Evolutionary conservation across 371 early-diverging fungal genomes (phyloP).

Genomic region (Syncephalis plumigaleata): DNA sequence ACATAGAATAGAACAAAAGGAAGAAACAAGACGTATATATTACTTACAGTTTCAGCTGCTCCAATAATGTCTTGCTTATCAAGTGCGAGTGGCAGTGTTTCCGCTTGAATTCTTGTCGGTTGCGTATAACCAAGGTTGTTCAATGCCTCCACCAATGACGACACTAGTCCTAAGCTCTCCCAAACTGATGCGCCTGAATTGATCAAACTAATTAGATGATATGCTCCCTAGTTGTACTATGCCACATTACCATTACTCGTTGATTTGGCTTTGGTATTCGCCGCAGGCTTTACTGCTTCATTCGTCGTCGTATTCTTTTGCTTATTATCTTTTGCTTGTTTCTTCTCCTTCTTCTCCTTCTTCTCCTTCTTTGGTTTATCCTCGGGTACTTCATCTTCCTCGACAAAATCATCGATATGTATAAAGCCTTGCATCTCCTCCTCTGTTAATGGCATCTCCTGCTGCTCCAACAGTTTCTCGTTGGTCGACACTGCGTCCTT

Average conservation of each 20-base stretch:
- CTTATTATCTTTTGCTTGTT: constrained; percentile 6
- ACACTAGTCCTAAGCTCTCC: constrained; percentile 24
- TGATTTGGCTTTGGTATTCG: no score
- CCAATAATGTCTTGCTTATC: constrained; percentile 84
- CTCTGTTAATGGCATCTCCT: constrained; percentile 21
- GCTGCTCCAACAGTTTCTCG: no score
- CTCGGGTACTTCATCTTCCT: constrained; percentile 10
- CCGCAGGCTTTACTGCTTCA: no score
- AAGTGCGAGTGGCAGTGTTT: constrained; percentile 56
- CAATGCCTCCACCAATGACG: constrained; percentile 41
- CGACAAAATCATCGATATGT: constrained; percentile 38
- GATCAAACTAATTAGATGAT: no score
- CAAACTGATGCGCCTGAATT: constrained; percentile 20
- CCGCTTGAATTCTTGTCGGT: constrained; percentile 92
- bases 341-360: no score
- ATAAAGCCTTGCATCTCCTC: constrained; percentile 25
- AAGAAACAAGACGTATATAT: not conserved
- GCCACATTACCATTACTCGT: no score
- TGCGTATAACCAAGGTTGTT: constrained; percentile 42
- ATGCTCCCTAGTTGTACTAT: no score
- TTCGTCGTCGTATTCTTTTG: no score
- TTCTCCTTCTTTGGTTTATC: constrained; percentile 11
- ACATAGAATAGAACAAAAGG: not conserved
- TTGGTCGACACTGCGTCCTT: no score
- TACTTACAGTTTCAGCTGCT: constrained; percentile 80